A percentile compares a stretch with the other conserved stretches of the same genome.
Conservation (phyloP, 2,329 filamentous ascomycete species). For the Fusarium sp. region DNA sequence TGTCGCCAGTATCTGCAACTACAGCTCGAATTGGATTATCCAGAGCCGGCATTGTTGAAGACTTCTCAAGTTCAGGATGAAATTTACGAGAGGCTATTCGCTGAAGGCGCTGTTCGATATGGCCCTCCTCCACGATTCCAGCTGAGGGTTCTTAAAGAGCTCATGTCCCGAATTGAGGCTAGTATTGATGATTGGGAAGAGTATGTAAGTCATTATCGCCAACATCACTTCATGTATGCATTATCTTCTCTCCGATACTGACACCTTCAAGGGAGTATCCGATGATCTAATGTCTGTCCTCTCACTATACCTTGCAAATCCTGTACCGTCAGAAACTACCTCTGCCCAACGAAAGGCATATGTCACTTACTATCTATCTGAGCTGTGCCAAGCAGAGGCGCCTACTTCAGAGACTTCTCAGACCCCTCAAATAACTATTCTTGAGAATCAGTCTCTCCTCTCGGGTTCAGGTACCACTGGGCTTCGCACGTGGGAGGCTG, state of each 20-base stretch:
- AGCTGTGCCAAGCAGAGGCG: conserved; percentile 31
- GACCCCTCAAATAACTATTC: conserved; percentile 66
- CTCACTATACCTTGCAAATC: conserved; percentile 72
- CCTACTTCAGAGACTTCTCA: not conserved
- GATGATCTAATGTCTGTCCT: conserved; percentile 81
- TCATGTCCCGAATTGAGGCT: conserved; percentile 77
- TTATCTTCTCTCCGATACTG: conserved; percentile 31
- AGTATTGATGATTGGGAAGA: conserved; percentile 85
- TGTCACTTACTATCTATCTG: conserved; percentile 76
- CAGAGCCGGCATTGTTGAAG: conserved; percentile 69
- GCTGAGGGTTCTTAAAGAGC: conserved; percentile 77
- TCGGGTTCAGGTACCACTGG: conserved; percentile 80
- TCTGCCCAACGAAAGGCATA: conserved; percentile 79
- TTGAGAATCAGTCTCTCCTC: conserved; percentile 77
- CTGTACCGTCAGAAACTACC: conserved; percentile 72
- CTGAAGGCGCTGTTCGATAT: conserved; percentile 65
- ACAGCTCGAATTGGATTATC: conserved; percentile 74
- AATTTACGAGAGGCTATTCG: conserved; percentile 77
- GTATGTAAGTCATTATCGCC: conserved; percentile 74
- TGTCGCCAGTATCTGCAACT: conserved; percentile 85
- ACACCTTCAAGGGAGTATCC: conserved; percentile 77
- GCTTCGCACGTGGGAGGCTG: conserved; percentile 84
- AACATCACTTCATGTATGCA: not conserved
- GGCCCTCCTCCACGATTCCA: conserved; percentile 78
- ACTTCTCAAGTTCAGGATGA: conserved; percentile 72